Base-by-base conservation (phyloP, 2,329 filamentous ascomycete species). In the Aspergillus sp. region DNA sequence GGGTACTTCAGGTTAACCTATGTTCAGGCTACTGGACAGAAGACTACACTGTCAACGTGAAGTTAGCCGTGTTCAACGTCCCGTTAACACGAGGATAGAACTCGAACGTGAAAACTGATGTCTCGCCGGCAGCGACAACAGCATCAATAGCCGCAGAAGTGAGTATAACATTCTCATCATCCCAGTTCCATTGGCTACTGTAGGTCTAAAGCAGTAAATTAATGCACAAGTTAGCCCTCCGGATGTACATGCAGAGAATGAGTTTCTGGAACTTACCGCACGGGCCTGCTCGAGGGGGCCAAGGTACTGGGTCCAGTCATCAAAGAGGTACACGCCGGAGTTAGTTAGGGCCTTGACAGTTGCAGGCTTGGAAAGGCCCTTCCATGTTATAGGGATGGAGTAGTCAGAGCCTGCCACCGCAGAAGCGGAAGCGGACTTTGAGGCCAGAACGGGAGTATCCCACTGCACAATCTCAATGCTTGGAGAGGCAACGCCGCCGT, bases 301-400 rank as follows among this genome's bases (percentile, higher is more conserved):
- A 1, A 86, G 69, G 30, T 76, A 83, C 64, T 77, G 68, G 0
- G 84, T 86, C 81, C 81, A 87, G 50, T 81, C 77, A 61, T 87
- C 84, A 4, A 82, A 75, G 6, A 86, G 66, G 52, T 77, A 82
- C 6, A 69, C 74, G 1, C 82, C 82, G 58, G 83, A 80, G 2
- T 64, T 68, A 19, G 76, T 77, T 5, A 80, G 46, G 9, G 82
- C 82, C 61, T 81, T 81, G 3, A 85, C 77, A 0, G 83, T 75
- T 0, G 83, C 83, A 0, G 80, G 71, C 5, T 75, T 73, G n/a
- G 74, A 70, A 8, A 84, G 60, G 0, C 83, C 84, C 5, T 78
- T 76, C 76, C 80, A 86, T 0, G 73, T 76, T 1, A 86, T 70
- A 0, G 83, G 82, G 50, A 86, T 81, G 1, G 66, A 63, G 1